phyloP scores from a whole-genome alignment of 345 rosid species.

The Carallia brachiata region DNA sequence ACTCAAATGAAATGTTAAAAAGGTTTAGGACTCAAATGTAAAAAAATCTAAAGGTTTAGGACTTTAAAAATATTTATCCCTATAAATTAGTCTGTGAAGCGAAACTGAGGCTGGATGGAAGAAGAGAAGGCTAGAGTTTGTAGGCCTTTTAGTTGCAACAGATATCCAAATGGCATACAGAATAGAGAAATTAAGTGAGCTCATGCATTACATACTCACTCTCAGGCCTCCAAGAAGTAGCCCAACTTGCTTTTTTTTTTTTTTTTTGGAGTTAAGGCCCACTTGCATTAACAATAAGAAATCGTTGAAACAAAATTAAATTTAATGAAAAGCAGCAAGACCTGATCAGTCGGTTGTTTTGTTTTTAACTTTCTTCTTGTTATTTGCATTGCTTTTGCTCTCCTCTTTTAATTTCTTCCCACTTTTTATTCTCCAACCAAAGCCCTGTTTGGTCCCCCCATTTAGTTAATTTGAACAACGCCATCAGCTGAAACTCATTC shows the following conservation, averaged over 20 bases:
- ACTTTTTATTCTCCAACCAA: constrained; percentile 8
- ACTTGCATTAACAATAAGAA: too few species aligned
- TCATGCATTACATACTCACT: neutral
- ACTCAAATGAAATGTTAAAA: too few species aligned
- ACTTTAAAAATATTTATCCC: too few species aligned
- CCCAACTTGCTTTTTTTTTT: constrained; percentile 1
- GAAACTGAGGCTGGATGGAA: too few species aligned
- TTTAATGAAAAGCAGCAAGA: constrained; percentile 20
- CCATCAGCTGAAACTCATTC: constrained; percentile 3
- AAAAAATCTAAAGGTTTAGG: too few species aligned
- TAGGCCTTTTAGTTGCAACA: neutral
- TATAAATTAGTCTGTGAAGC: too few species aligned
- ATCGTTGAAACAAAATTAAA: neutral
- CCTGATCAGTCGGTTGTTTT: neutral
- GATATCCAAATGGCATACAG: neutral
- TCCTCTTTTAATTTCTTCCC: too few species aligned
- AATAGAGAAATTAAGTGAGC: neutral
- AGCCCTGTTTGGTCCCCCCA: constrained; percentile 14
- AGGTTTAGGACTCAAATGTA: too few species aligned
- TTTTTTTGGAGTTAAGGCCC: neutral
- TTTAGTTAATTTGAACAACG: neutral
- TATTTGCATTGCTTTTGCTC: too few species aligned
- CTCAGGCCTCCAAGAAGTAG: neutral
- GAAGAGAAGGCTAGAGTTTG: too few species aligned
- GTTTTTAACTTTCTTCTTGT: too few species aligned